Evolutionary conservation across 345 rosid genomes (phyloP), one percentile per base, ranked within the genome.

Genomic region (Bretschneidera sinensis): DNA sequence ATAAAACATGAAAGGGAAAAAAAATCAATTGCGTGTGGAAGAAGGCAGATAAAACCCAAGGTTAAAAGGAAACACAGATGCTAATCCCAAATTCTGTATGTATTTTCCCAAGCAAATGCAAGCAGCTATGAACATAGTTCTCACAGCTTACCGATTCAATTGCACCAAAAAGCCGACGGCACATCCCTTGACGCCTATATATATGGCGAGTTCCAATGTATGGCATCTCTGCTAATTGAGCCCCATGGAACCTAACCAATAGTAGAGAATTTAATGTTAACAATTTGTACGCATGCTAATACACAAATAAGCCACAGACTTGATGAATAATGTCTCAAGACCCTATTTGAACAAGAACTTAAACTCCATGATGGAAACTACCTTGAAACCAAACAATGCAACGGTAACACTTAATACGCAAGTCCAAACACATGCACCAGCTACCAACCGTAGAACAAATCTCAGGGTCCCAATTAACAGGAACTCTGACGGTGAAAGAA

Each of bases 141-240:
- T 59, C 19, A 25, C 24, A 62, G 58, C 87, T 67, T 84, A 88
- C 96, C 19, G 73, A 76, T 71, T 91, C 88, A 62, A 91, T 81
- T 56, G 84, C 96, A 55, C 60, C 48, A 56, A 86, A 84, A 66
- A 91, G 96, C 60, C 85, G 85, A 24, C 90, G 89, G 57, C 96
- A 91, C 96, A 91, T 88, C 65, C 96, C 92, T 75, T 88, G 95
- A 51, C 82, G 86, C 78, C 96, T 80, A 68, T 88, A 91, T 48
- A 76, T 67, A 68, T 84, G 85, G 11, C 98, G 95, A 39, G 96
- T 88, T 64, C 94, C 97, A 72, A 91, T 86, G 74, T 86, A 91
- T 5, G 96, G 94, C 98, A 91, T 91, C 82, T 91, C 98, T 72
- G 92, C 98, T 59, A 88, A 66, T 60, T 64, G 58, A 57, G 78